These are phyloP conservation scores for Ustilago curta DNA, from an alignment of 1,284 basidiomycete genomes.

Conservation along the genomic window DNA sequence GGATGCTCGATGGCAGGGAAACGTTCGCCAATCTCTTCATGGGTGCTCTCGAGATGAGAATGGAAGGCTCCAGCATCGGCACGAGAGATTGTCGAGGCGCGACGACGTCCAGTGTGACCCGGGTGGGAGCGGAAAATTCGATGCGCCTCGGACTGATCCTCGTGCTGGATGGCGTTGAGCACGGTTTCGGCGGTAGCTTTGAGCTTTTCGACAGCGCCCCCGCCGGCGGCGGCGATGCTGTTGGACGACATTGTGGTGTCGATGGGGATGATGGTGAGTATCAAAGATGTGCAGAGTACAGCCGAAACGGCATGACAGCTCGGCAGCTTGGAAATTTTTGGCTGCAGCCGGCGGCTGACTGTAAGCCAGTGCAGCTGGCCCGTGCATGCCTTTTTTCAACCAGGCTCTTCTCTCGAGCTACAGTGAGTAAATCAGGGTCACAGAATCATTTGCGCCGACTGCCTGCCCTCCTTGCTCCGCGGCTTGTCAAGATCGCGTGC, in stretches of 20 bases:
- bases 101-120: constrained; percentile 37
- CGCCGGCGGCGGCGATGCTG: constrained; percentile 3
- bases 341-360: not conserved
- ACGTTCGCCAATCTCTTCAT: constrained; percentile 19
- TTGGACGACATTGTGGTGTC: constrained; percentile 23
- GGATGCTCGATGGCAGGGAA: constrained; percentile 67
- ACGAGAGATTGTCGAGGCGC: constrained; percentile 22
- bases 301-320: not conserved
- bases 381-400: constrained; percentile 1
- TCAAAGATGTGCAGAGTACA: not conserved
- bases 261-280: not conserved
- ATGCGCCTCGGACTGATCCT: constrained; percentile 59
- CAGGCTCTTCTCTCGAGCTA: not conserved
- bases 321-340: constrained; percentile 3
- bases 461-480: not conserved
- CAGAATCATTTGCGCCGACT: no score
- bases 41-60: not conserved
- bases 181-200: constrained; percentile 30
- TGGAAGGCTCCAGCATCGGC: constrained; percentile 11
- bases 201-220: constrained; percentile 26
- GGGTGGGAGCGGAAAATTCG: constrained; percentile 59
- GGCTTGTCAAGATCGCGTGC: constrained; percentile 4
- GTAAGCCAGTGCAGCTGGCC: not conserved
- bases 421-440: no score
- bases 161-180: constrained; percentile 39